phyloP scores from a whole-genome alignment of 306 rosid species.

The Pachyrhizus erosus region DNA sequence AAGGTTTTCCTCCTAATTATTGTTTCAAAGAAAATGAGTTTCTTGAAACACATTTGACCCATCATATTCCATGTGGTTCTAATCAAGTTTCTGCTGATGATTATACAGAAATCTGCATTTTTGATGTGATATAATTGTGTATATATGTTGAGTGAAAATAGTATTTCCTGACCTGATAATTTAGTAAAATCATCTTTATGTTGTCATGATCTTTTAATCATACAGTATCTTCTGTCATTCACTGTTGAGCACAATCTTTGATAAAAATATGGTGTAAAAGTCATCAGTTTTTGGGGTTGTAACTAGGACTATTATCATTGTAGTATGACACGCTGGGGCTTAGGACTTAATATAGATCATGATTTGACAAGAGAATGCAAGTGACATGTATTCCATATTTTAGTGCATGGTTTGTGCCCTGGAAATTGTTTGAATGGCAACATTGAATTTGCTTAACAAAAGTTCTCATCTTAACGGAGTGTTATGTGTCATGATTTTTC shows the following conservation, averaged over 20 bases:
- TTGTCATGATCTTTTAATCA: background rate
- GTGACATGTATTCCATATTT: slow-evolving; percentile 9
- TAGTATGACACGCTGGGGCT: background rate
- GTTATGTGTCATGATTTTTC: background rate
- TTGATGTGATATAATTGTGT: background rate
- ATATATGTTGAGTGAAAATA: slow-evolving; percentile 20
- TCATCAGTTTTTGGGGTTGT: slow-evolving; percentile 3
- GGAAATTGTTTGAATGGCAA: slow-evolving; percentile 21
- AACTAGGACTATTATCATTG: slow-evolving; percentile 20
- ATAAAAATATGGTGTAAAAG: background rate
- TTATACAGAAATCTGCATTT: background rate
- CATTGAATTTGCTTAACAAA: background rate
- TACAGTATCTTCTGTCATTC: background rate
- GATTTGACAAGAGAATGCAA: background rate
- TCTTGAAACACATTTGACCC: slow-evolving; percentile 1
- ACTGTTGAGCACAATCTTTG: background rate
- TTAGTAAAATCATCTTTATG: slow-evolving; percentile 7
- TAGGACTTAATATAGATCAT: background rate
- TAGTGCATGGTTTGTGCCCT: slow-evolving; percentile 32
- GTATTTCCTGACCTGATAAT: background rate
- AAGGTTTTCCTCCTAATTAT: background rate
- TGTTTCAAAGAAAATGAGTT: background rate
- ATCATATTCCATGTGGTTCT: slow-evolving; percentile 23
- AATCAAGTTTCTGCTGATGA: slow-evolving; percentile 1
- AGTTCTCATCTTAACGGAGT: slow-evolving; percentile 6